Evolutionary conservation across 192 early-diverging fungal genomes (phyloP).

Genomic region (Coemansia biformis): DNA sequence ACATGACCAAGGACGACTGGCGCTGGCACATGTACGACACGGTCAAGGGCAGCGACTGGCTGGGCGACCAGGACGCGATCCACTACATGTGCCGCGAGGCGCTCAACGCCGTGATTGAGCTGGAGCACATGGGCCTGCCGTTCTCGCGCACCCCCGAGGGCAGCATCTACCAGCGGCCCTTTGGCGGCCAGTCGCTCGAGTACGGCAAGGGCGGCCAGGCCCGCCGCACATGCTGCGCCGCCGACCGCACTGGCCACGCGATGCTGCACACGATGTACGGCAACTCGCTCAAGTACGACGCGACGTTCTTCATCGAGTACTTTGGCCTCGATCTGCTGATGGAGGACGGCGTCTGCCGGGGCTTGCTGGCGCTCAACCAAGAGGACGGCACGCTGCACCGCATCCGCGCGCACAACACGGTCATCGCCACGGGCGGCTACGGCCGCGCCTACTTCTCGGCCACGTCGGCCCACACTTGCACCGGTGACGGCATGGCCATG

Average conservation of each 20-base stretch:
- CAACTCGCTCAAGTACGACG: conserved; percentile 91
- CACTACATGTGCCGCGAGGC: conserved; percentile 99
- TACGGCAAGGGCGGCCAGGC: conserved; percentile 98
- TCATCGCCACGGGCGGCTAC: conserved; percentile 98
- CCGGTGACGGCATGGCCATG: conserved; percentile 99
- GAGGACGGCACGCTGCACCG: conserved; percentile 98
- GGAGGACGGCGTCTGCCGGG: conserved; percentile 96
- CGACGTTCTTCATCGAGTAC: conserved; percentile 98
- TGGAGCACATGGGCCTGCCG: conserved; percentile 97
- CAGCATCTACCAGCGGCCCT: conserved; percentile 98
- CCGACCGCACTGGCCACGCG: conserved; percentile 97
- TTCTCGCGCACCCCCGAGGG: conserved; percentile 98
- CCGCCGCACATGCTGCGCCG: conserved; percentile 94
- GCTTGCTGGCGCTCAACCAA: conserved; percentile 94
- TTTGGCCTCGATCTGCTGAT: conserved; percentile 98
- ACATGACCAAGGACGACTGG: conserved; percentile 99
- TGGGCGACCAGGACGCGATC: conserved; percentile 99
- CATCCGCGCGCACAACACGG: conserved; percentile 95
- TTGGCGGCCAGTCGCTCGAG: conserved; percentile 94
- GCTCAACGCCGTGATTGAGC: conserved; percentile 88
- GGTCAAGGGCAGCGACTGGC: conserved; percentile 98
- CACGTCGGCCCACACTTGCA: conserved; percentile 97
- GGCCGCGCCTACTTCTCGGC: conserved; percentile 98
- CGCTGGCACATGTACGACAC: conserved; percentile 99
- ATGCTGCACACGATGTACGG: conserved; percentile 98